Percentiles rank a stretch among this genome's conserved stretches.
Evolutionary conservation across 768 basidiomycete species (phyloP).

Genomic region (Daedalea quercina): DNA sequence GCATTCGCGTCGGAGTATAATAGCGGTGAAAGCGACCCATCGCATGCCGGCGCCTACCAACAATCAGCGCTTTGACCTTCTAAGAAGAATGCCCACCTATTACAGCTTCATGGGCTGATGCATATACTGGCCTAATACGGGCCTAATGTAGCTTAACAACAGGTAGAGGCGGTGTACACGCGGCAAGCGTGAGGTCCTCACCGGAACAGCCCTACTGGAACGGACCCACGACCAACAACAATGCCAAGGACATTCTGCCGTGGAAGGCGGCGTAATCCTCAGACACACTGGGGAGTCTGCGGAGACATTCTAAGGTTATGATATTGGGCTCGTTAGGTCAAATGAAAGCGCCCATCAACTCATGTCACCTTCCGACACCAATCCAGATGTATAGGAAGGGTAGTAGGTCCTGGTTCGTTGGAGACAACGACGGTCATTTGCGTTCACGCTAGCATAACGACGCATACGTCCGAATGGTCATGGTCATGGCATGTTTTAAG

Average conservation of each 20-base stretch:
- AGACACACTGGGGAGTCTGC: background rate
- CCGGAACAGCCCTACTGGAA: too few relatives aligned
- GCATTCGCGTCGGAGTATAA: background rate
- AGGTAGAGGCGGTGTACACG: background rate
- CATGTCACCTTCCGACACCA: too few relatives aligned
- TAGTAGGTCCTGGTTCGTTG: too few relatives aligned
- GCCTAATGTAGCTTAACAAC: background rate
- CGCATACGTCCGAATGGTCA: conserved; percentile 7
- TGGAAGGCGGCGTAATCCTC: background rate
- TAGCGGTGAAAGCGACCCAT: background rate
- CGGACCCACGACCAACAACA: too few relatives aligned
- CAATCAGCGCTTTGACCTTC: background rate
- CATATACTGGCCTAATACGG: background rate
- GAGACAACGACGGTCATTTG: too few relatives aligned
- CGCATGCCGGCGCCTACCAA: background rate
- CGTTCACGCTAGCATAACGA: conserved; percentile 4
- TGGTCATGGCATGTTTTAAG: conserved; percentile 25
- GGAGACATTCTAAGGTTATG: too few relatives aligned
- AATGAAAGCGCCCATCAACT: too few relatives aligned
- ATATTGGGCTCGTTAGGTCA: too few relatives aligned
- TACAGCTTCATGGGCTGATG: too few relatives aligned
- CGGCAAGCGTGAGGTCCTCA: too few relatives aligned
- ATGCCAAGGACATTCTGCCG: background rate
- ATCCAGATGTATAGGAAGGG: too few relatives aligned
- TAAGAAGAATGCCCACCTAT: background rate